These are phyloP conservation scores for Fagopyrum esculentum DNA, from an alignment of 148 eudicot genomes.

Conservation along the genomic window DNA sequence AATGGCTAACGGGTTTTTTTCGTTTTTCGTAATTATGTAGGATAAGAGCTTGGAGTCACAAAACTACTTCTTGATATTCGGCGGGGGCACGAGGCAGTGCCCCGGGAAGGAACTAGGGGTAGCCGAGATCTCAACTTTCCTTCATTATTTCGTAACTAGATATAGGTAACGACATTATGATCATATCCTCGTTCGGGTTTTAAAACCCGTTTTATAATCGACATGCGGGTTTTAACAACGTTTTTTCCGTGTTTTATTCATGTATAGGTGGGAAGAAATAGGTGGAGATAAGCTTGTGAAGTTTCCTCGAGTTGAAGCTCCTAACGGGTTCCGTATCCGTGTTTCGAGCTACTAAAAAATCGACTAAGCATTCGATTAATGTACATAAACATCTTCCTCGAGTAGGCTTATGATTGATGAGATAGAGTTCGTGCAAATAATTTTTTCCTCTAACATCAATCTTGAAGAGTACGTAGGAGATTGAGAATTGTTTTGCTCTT, in stretches of 20 bases:
- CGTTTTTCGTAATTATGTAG: constrained; percentile 31
- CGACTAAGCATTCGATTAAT: background rate
- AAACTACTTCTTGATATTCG: constrained; percentile 65
- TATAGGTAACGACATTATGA: constrained; percentile 39
- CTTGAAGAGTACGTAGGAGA: constrained; percentile 6
- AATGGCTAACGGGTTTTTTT: background rate
- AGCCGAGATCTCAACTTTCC: constrained; percentile 86
- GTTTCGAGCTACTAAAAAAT: constrained; percentile 6
- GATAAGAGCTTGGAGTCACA: constrained; percentile 63
- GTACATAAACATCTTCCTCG: background rate
- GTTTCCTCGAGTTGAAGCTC: constrained; percentile 13
- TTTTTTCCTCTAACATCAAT: background rate
- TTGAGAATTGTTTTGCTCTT: constrained; percentile 5
- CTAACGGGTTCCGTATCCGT: constrained; percentile 12
- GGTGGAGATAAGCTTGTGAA: constrained; percentile 14
- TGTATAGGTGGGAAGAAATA: constrained; percentile 12
- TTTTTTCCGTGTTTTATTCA: background rate
- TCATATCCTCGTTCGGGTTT: background rate
- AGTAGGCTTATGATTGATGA: constrained; percentile 8
- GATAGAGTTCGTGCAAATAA: constrained; percentile 4
- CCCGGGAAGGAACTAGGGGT: constrained; percentile 93
- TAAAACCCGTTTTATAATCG: background rate
- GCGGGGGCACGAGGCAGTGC: constrained; percentile 91
- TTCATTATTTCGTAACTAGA: constrained; percentile 84
- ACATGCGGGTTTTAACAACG: background rate